Conservation (phyloP, 169 alveolate genomes). For the Eimeria praecox region DNA sequence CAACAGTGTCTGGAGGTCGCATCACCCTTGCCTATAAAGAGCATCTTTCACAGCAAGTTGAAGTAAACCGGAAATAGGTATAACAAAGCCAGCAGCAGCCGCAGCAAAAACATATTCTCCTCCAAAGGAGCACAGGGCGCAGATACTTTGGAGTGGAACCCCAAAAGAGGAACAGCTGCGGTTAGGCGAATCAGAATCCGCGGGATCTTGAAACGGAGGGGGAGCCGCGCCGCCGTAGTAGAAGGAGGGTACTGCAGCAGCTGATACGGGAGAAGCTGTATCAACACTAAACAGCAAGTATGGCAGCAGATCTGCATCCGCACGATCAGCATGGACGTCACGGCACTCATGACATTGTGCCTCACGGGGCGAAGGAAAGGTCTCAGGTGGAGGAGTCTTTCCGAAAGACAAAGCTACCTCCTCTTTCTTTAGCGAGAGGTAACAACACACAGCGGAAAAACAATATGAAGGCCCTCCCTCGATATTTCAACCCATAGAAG, state of each 20-base stretch:
- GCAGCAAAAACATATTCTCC: not conserved
- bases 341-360: constrained; percentile 78
- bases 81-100: not conserved
- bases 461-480: not conserved
- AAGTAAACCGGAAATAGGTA: not conserved
- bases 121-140: not conserved
- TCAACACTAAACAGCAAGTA: not conserved
- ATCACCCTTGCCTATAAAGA: not conserved
- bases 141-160: not conserved
- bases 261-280: constrained; percentile 13
- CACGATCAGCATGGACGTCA: constrained; percentile 84
- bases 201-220: not conserved
- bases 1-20: not conserved
- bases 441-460: not conserved
- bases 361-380: constrained; percentile 80
- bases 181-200: not conserved
- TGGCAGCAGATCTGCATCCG: constrained; percentile 78
- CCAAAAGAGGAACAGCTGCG: not conserved
- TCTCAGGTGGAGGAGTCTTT: constrained; percentile 53
- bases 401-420: constrained; percentile 62
- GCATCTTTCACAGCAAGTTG: not conserved
- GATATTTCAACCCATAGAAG: not conserved
- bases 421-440: constrained; percentile 57
- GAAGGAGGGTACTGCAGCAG: not conserved
- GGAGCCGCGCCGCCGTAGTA: not conserved